Evolutionary conservation across 192 early-diverging fungal genomes (phyloP).

Genomic region (Backusella morwellensis): DNA sequence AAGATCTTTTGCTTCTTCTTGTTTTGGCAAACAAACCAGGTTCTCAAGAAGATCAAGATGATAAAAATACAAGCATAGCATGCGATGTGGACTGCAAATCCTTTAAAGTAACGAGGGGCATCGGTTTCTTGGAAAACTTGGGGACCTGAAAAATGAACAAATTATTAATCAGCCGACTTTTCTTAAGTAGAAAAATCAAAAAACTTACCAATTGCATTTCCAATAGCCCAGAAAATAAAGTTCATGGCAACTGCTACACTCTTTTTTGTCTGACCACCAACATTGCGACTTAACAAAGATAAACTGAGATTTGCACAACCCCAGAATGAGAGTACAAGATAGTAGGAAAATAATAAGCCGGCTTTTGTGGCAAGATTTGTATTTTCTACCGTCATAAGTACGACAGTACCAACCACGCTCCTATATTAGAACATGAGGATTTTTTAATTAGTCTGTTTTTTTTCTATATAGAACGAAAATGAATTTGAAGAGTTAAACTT

Average conservation of each 20-base stretch:
- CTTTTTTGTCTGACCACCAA: slow-evolving; percentile 26
- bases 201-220: slow-evolving; percentile 22
- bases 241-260: slow-evolving; percentile 12
- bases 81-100: slow-evolving; percentile 17
- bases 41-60: neutral
- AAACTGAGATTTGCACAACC: slow-evolving; percentile 13
- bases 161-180: neutral
- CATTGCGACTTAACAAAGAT: slow-evolving; percentile 21
- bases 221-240: slow-evolving; percentile 21
- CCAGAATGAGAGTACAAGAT: slow-evolving; percentile 22
- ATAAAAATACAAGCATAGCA: slow-evolving; percentile 13
- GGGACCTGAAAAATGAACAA: neutral
- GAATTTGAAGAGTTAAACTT: neutral
- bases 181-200: neutral
- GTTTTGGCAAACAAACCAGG: neutral
- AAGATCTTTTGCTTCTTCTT: neutral
- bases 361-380: slow-evolving; percentile 11
- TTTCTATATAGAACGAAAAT: neutral
- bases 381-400: slow-evolving; percentile 23
- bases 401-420: slow-evolving; percentile 19
- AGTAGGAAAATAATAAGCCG: slow-evolving; percentile 15
- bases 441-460: neutral
- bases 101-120: slow-evolving; percentile 17
- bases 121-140: slow-evolving; percentile 1
- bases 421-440: neutral